Conservation (phyloP, 352 stramenopile species). For the Phytophthora constricta region DNA sequence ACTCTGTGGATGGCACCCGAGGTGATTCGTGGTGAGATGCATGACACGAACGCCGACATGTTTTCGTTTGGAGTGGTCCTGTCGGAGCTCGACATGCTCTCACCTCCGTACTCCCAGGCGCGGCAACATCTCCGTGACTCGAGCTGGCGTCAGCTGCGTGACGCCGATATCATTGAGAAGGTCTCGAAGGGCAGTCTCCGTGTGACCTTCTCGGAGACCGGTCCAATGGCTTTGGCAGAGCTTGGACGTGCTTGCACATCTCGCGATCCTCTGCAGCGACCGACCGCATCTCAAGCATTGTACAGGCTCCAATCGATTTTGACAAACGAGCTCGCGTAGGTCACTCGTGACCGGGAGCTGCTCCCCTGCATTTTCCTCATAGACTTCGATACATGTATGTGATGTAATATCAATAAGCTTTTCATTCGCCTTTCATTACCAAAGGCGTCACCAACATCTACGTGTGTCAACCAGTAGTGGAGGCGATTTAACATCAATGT, state of each 20-base stretch:
- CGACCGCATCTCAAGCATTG: slow-evolving; percentile 38
- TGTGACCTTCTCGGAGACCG: slow-evolving; percentile 31
- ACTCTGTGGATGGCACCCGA: slow-evolving; percentile 82
- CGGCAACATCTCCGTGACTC: slow-evolving; percentile 21
- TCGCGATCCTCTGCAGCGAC: slow-evolving; percentile 34
- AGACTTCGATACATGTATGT: too few species aligned
- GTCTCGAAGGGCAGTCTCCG: slow-evolving; percentile 41
- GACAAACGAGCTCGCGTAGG: slow-evolving; percentile 26
- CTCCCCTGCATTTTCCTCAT: too few species aligned
- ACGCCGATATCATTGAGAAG: slow-evolving; percentile 40
- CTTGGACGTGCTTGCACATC: slow-evolving; percentile 33
- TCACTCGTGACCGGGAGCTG: neutral
- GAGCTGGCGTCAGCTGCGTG: slow-evolving; percentile 28
- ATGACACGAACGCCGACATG: slow-evolving; percentile 74
- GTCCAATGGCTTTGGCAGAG: slow-evolving; percentile 29
- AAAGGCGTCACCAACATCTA: too few species aligned
- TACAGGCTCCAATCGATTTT: slow-evolving; percentile 46
- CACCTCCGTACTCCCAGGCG: slow-evolving; percentile 34
- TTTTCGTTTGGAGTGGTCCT: slow-evolving; percentile 86
- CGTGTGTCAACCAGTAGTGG: too few species aligned
- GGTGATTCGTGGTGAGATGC: slow-evolving; percentile 75
- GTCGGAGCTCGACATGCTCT: slow-evolving; percentile 64
- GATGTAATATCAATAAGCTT: too few species aligned
- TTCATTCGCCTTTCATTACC: too few species aligned
- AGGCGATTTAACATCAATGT: too few species aligned